Conservation (phyloP, 179 eudicot genomes). For the Corrigiola litoralis region DNA sequence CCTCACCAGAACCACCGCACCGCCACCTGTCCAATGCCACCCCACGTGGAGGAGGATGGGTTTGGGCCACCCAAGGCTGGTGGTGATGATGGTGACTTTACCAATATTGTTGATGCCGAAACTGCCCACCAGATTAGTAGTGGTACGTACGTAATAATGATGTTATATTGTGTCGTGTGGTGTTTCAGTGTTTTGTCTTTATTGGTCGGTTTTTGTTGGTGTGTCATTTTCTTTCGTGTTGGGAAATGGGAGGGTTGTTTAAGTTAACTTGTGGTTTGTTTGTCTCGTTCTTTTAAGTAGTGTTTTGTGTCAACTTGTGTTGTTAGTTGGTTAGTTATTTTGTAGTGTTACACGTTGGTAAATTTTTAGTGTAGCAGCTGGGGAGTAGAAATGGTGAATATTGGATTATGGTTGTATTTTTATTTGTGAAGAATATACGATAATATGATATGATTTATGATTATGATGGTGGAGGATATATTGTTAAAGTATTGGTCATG, state of each 20-base stretch:
- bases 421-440: too few relatives aligned
- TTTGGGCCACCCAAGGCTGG: conserved; percentile 1
- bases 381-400: too few relatives aligned
- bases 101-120: conserved; percentile 36
- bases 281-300: not conserved
- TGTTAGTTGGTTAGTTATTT: too few relatives aligned
- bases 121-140: conserved; percentile 81
- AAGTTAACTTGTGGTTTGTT: not conserved
- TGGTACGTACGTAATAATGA: conserved; percentile 37
- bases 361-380: too few relatives aligned
- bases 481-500: not conserved
- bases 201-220: not conserved
- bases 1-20: too few relatives aligned
- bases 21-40: conserved; percentile 8
- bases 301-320: not conserved
- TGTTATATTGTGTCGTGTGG: too few relatives aligned
- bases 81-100: not conserved
- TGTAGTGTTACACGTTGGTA: too few relatives aligned
- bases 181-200: not conserved
- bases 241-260: not conserved
- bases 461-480: not conserved
- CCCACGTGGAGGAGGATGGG: conserved; percentile 17
- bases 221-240: not conserved
- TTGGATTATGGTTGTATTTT: too few relatives aligned
- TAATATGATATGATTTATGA: too few relatives aligned